These are phyloP conservation scores for Vigna angularis DNA, from an alignment of 306 rosid genomes.

Conservation along the genomic window DNA sequence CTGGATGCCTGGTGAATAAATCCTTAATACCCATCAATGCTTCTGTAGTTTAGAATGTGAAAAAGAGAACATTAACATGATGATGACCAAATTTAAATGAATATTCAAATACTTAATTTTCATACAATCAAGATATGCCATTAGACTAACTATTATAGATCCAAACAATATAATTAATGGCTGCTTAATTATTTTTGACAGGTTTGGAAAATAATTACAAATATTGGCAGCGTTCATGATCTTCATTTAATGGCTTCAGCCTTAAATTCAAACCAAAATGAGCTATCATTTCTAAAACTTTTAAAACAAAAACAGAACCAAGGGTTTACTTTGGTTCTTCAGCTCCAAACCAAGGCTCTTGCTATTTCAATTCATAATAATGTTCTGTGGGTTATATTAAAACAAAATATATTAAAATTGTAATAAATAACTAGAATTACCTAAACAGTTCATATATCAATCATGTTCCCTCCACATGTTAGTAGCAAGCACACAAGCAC, in stretches of 20 bases:
- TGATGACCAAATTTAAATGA: slow-evolving; percentile 21
- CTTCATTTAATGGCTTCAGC: neutral
- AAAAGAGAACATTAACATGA: slow-evolving; percentile 1
- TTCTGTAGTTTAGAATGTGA: slow-evolving; percentile 50
- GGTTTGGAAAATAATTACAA: slow-evolving; percentile 9
- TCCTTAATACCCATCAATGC: slow-evolving; percentile 87
- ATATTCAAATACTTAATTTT: slow-evolving; percentile 7
- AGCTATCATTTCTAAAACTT: slow-evolving; percentile 15
- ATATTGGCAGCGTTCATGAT: slow-evolving; percentile 14
- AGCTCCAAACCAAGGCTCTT: neutral
- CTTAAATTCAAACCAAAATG: slow-evolving; percentile 19
- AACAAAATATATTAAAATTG: slow-evolving; percentile 2
- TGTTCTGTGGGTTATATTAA: slow-evolving; percentile 19
- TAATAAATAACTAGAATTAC: neutral
- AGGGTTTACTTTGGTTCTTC: neutral
- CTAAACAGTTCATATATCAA: slow-evolving; percentile 17
- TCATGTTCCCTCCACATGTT: slow-evolving; percentile 31
- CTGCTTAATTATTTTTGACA: slow-evolving; percentile 1
- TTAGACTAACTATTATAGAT: neutral
- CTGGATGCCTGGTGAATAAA: slow-evolving; percentile 69
- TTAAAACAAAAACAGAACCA: slow-evolving; percentile 30
- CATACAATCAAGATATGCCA: neutral
- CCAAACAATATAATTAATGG: slow-evolving; percentile 18
- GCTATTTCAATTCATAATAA: slow-evolving; percentile 20
- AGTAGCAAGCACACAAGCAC: slow-evolving; percentile 10